Conservation (phyloP, 2,329 filamentous ascomycete genomes). For the Trichothecium sympodiale region DNA sequence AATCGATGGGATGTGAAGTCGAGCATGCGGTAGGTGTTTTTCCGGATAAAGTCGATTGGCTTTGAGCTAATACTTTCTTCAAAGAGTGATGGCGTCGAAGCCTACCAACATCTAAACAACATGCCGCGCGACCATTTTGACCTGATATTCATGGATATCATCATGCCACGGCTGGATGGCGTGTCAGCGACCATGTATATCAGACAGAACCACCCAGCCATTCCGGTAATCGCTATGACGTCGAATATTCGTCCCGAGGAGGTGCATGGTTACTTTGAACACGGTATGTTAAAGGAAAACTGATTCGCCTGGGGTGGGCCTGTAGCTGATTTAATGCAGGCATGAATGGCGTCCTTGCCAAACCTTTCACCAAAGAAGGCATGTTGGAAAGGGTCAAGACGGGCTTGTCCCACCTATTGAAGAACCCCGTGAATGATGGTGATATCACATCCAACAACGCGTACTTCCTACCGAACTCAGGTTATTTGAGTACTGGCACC, state of each 20-base stretch:
- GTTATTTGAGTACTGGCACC: constrained; percentile 22
- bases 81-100: constrained; percentile 68
- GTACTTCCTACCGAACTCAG: constrained; percentile 20
- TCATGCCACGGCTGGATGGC: constrained; percentile 93
- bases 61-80: neutral
- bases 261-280: constrained; percentile 93
- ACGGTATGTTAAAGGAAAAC: constrained; percentile 53
- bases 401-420: constrained; percentile 75
- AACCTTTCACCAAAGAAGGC: constrained; percentile 86
- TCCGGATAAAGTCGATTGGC: neutral
- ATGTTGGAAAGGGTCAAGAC: constrained; percentile 81
- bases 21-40: constrained; percentile 48
- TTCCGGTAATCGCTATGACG: constrained; percentile 96
- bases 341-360: constrained; percentile 95
- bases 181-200: constrained; percentile 92
- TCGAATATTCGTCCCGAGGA: constrained; percentile 96
- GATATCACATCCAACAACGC: constrained; percentile 20
- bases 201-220: constrained; percentile 68
- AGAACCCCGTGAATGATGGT: constrained; percentile 42
- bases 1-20: constrained; percentile 55
- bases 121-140: constrained; percentile 38
- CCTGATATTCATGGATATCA: constrained; percentile 81
- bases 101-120: constrained; percentile 68
- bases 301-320: neutral
- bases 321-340: constrained; percentile 39